Conservation (phyloP, 2,329 filamentous ascomycete genomes). For the Aureobasidium vineae region DNA sequence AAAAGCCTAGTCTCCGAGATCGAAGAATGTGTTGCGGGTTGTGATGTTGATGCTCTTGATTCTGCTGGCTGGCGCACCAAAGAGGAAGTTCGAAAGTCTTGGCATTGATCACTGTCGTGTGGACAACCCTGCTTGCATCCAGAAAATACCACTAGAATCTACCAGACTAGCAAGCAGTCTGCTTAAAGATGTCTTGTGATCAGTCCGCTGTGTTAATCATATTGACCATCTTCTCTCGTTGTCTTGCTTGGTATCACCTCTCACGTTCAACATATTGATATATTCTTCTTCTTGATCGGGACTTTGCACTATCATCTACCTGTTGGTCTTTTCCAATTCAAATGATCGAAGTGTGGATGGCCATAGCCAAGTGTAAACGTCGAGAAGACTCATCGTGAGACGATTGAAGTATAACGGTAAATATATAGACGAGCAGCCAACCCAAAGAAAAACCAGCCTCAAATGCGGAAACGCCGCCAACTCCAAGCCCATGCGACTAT, state of each 20-base stretch:
- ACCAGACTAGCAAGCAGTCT: too few species aligned
- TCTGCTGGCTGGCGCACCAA: too few species aligned
- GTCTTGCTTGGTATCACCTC: background rate
- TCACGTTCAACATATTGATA: background rate
- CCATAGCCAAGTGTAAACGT: background rate
- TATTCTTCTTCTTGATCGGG: too few species aligned
- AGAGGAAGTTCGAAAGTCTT: background rate
- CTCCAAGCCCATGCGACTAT: slow-evolving; percentile 10
- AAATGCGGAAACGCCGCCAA: background rate
- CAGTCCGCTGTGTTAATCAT: background rate
- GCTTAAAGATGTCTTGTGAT: background rate
- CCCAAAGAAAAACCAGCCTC: background rate
- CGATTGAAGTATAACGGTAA: background rate
- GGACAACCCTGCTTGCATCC: background rate
- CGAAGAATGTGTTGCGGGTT: too few species aligned
- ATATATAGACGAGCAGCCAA: background rate
- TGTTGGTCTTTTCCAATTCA: too few species aligned
- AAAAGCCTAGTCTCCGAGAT: too few species aligned
- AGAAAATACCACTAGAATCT: too few species aligned
- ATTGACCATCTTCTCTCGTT: background rate
- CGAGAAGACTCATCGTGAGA: background rate
- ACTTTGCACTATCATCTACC: too few species aligned
- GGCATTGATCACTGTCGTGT: background rate
- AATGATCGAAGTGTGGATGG: too few species aligned
- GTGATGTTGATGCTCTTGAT: too few species aligned